Base-by-base conservation (phyloP, 352 stramenopile genomes). In the Pythium brassicae region DNA sequence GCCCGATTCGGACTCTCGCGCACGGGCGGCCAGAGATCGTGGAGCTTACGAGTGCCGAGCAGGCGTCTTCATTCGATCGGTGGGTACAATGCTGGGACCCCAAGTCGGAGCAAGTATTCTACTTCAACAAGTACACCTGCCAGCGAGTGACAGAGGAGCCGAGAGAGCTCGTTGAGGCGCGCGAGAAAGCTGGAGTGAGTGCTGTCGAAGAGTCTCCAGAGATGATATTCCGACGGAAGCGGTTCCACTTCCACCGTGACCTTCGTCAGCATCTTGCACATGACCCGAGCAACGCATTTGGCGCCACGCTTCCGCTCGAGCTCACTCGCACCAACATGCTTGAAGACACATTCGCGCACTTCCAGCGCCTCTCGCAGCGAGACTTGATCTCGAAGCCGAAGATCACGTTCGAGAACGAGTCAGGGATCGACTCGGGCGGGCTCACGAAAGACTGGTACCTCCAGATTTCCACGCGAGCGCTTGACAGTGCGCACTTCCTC, bases 391-490 rank as follows among this genome's bases (percentile, higher is more conserved):
- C 56, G 2, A 96, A 95, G 53, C 73, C 85, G 2, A 86, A 89
- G 43, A 83, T 96, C 44, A 74, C 82, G 8, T 96, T 92, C 37
- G 66, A 78, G 35, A 81, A 89, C 34, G 87, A 96, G 65, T 70
- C 69, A 22, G 87, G 87, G 22, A 96, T 96, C 50, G 87, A 96
- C 59, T 93, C 80, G 17, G 87, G 87, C 19, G 87, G 87, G 11
- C 65, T 96, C 14, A 95, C 87, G 4, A 96, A 96, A 53, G 87
- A 96, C 65, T 96, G 87, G 87, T 96, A 87, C 59, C 62, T 96
- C 0, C 76, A 86, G 54, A 64, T 94, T 20, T 91, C 81, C 15
- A 76, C 85, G 29, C 59, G 75, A 0, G 61, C 69, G 19, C 65
- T 66, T 1, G 55, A 68, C 22, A 76, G 73, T 32, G 52, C 55